Percentiles rank a stretch among this genome's conserved stretches.
Conservation (phyloP, 2,329 filamentous ascomycete species). For the Chaetoscypha palmicola region DNA sequence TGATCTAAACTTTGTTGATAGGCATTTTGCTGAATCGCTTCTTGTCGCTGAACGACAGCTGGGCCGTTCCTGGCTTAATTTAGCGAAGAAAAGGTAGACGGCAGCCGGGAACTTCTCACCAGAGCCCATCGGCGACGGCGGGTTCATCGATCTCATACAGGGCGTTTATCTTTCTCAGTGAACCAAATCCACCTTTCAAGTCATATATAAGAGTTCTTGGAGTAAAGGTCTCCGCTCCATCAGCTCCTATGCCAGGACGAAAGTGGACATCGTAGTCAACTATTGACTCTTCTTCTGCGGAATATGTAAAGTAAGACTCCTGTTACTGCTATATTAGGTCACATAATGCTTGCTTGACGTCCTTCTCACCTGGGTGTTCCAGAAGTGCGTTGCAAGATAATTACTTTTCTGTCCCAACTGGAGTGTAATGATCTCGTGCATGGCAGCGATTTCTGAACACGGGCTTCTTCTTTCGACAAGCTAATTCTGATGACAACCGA, state of each 20-base stretch:
- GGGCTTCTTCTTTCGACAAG: too few relatives aligned
- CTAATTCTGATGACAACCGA: too few relatives aligned
- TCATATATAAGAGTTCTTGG: slow-evolving; percentile 92
- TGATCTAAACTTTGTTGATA: slow-evolving; percentile 77
- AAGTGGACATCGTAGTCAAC: slow-evolving; percentile 87
- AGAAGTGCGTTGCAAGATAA: slow-evolving; percentile 91
- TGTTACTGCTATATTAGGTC: slow-evolving; percentile 36
- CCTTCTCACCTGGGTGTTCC: slow-evolving; percentile 73
- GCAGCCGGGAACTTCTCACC: slow-evolving; percentile 29
- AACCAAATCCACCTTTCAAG: slow-evolving; percentile 87
- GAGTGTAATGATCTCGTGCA: slow-evolving; percentile 93
- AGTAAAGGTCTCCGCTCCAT: slow-evolving; percentile 85
- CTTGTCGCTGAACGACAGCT: slow-evolving; percentile 60
- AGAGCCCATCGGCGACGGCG: slow-evolving; percentile 30
- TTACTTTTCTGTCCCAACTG: slow-evolving; percentile 92
- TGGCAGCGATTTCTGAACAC: too few relatives aligned
- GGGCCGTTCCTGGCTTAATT: slow-evolving; percentile 50
- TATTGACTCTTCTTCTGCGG: slow-evolving; percentile 54
- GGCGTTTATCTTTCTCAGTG: slow-evolving; percentile 78
- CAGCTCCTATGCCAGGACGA: slow-evolving; percentile 70
- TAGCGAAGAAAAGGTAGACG: slow-evolving; percentile 1
- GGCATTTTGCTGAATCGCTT: slow-evolving; percentile 59
- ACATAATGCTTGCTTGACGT: not conserved
- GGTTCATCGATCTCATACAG: slow-evolving; percentile 53
- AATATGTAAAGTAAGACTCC: slow-evolving; percentile 97